These are phyloP conservation scores for Cryptococcus floricola DNA, from an alignment of 1,284 basidiomycete genomes.

Conservation along the genomic window DNA sequence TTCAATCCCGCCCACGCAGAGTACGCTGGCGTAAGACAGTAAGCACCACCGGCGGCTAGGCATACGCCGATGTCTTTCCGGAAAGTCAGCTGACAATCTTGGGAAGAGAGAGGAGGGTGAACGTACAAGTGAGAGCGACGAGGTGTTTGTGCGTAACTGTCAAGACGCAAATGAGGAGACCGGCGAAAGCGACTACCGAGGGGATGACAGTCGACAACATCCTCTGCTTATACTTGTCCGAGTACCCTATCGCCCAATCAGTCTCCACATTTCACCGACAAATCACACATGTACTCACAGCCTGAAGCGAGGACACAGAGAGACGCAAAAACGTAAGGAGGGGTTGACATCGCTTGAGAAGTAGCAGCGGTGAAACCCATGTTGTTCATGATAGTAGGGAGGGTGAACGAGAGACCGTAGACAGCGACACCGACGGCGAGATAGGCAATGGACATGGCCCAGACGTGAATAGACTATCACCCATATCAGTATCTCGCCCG, in stretches of 20 bases:
- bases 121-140: conserved; percentile 23
- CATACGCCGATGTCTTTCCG: conserved; percentile 25
- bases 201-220: conserved; percentile 1
- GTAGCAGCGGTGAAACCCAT: conserved; percentile 62
- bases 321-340: conserved; percentile 35
- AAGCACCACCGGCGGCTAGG: conserved; percentile 26
- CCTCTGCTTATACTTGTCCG: conserved; percentile 4
- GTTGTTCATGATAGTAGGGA: conserved; percentile 38
- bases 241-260: neutral
- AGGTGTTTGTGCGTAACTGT: conserved; percentile 19
- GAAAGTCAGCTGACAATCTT: neutral
- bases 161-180: conserved; percentile 18
- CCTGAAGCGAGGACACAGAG: conserved; percentile 23
- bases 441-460: conserved; percentile 13
- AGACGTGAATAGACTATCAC: conserved; percentile 19
- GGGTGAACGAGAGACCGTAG: conserved; percentile 60
- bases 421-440: conserved; percentile 32
- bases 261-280: too few relatives aligned
- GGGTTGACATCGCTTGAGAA: conserved; percentile 63
- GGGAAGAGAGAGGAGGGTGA: neutral
- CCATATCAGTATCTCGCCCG: neutral
- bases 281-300: neutral
- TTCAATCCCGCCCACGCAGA: conserved; percentile 30
- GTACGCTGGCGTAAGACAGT: conserved; percentile 28
- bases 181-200: conserved; percentile 2